phyloP scores from a whole-genome alignment of 1,284 basidiomycete genomes.

The Hortiboletus rubellus region DNA sequence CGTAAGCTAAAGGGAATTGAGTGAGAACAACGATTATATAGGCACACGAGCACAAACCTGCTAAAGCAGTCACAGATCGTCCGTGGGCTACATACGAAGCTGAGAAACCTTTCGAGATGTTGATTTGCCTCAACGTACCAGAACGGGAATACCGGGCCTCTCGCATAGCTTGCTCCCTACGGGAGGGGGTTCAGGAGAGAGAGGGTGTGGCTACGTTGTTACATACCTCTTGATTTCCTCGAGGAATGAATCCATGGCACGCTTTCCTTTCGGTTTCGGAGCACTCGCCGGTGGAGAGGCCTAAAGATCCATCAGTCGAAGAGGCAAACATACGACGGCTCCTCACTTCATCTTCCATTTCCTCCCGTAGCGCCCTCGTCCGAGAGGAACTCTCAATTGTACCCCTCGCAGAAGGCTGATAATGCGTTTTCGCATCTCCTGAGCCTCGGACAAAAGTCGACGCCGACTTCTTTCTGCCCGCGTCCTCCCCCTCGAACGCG shows the following conservation, averaged over 20 bases:
- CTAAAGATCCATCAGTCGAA: conserved; percentile 30
- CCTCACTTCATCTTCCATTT: conserved; percentile 35
- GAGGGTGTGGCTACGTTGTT: not conserved
- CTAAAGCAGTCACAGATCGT: conserved; percentile 83
- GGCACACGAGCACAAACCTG: conserved; percentile 50
- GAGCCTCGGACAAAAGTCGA: conserved; percentile 76
- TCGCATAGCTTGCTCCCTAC: conserved; percentile 86
- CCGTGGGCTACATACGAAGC: conserved; percentile 39
- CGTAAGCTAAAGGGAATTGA: conserved; percentile 56
- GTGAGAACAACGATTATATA: conserved; percentile 1
- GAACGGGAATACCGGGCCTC: conserved; percentile 80
- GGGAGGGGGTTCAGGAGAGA: not conserved
- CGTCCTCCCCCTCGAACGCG: conserved; percentile 77
- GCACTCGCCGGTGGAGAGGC: conserved; percentile 51
- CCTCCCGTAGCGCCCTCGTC: conserved; percentile 35
- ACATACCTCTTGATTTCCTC: conserved; percentile 89
- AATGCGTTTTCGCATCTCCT: conserved; percentile 49
- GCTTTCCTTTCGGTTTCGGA: conserved; percentile 81
- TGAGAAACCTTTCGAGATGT: not conserved
- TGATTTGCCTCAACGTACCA: conserved; percentile 43
- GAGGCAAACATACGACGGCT: not conserved
- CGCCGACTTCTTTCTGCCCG: conserved; percentile 50
- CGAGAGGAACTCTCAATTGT: conserved; percentile 29
- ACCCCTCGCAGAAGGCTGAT: conserved; percentile 44
- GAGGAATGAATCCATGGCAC: conserved; percentile 91